Conservation (phyloP, 371 early-diverging fungal genomes). For the Mucor plumbeus region DNA sequence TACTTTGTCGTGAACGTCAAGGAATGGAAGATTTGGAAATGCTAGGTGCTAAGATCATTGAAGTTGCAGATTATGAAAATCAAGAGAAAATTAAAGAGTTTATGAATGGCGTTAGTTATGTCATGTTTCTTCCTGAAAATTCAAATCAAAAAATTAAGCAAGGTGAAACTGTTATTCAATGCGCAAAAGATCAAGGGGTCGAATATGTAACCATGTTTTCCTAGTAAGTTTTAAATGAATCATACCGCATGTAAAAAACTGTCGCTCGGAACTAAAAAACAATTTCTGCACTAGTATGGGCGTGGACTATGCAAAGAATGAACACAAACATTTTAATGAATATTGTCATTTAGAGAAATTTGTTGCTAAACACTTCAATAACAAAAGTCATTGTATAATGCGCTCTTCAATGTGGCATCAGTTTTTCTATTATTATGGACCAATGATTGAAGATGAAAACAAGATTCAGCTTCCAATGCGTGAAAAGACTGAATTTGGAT, state of each 20-base stretch:
- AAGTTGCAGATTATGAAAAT: conserved; percentile 19
- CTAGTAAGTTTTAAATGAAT: conserved; percentile 12
- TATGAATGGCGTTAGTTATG: conserved; percentile 13
- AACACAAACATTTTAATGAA: conserved; percentile 3
- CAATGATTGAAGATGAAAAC: conserved; percentile 32
- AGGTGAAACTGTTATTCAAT: conserved; percentile 16
- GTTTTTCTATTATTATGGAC: conserved; percentile 31
- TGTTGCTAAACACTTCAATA: background rate
- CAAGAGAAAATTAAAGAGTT: background rate
- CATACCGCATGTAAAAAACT: background rate
- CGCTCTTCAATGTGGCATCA: conserved; percentile 29
- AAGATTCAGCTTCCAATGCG: conserved; percentile 18
- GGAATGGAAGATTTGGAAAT: conserved; percentile 21
- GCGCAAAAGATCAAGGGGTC: conserved; percentile 21
- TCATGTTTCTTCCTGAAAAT: conserved; percentile 27
- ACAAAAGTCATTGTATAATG: conserved; percentile 16
- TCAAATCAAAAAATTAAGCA: conserved; percentile 6
- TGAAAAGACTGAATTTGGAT: conserved; percentile 18
- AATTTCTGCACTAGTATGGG: conserved; percentile 18
- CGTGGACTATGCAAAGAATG: background rate
- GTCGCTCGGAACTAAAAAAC: background rate
- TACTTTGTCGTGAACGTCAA: conserved; percentile 23
- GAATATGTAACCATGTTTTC: conserved; percentile 26
- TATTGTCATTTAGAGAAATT: conserved; percentile 12
- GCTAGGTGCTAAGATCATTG: conserved; percentile 27